Base-by-base conservation (phyloP, 2,329 filamentous ascomycete species). In the Aspergillaceae sp. region DNA sequence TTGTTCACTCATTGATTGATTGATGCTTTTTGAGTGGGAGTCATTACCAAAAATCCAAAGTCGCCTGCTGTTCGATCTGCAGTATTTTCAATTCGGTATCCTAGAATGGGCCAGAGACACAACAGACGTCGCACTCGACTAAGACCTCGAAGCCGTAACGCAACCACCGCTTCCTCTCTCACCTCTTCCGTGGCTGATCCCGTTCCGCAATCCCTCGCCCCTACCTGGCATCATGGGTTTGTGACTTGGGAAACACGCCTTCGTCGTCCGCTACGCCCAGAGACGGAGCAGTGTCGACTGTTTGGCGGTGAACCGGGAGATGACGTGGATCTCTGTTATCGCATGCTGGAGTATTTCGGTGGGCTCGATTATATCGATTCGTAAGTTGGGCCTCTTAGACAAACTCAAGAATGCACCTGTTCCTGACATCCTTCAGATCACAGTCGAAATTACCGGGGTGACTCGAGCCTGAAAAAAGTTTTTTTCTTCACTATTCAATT, bases 271-370 rank as follows among this genome's bases (percentile, higher is more conserved):
- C 56, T 60, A 51, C 59, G 53, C 42, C 51, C 55, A 45, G 61
- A 66, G 50, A 61, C 56, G 34, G 67, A 72, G 45, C 69, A 68
- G 50, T 70, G 58, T 55, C 70, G 71, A 46, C 59, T 72, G 3
- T 73, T 71, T 51, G 70, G 70, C 28, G 70, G 68, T 8, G 68
- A 69, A 51, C 65, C 68, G 10, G 68, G 67, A 30, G 69, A 71
- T 48, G 68, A 72, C 49, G 55, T 65, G 49, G 61, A 53, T 46
- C 63, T 75, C 38, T 74, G 71, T 56, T 69, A 69, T 54, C 66
- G 67, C 46, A 75, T 75, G 72, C 61, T 73, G 49, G 71, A 74
- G 53, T 72, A 70, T 46, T 74, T 74, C 48, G 70, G 62, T 54
- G 68, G 68, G 45, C 66, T 75, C 53, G 71, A 74, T 51, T 75